Evolutionary conservation across 768 basidiomycete species (phyloP), one percentile per base, ranked within the genome.

Genomic region (Tricholoma sp.): DNA sequence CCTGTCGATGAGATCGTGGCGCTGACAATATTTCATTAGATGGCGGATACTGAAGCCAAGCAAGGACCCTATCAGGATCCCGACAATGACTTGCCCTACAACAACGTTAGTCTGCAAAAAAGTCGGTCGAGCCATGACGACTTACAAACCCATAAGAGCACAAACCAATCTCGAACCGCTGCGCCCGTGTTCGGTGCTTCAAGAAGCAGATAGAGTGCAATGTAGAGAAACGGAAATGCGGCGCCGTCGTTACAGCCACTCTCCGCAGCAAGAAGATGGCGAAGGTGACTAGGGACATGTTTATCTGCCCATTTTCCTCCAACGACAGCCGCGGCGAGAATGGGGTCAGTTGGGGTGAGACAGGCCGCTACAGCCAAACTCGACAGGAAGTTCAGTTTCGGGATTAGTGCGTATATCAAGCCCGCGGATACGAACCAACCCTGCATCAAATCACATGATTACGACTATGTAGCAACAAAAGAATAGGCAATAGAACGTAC

Each of bases 261-360:
- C 73, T 98, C 96, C 5, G 84, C 85, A 1, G 85, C 84, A 4
- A 82, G 67, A 0, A 83, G 72, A 61, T 83, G 81, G 31, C 81
- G 85, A 41, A 93, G 75, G 66, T 93, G 91, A 0, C 88, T 85
- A 1, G 91, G 91, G 21, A 98, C 96, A 66, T 98, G 96, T 69
- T 98, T 97, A 70, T 98, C 91, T 2, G 97, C 97, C 74, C 93
- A 99, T 75, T 91, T 95, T 31, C 96, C 96, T 65, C 96, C 96
- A 10, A 92, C 83, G 32, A 92, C 94, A 8, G 94, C 91, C 16
- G 93, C 89, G 0, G 94, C 94, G 52, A 97, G 81, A 67, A 94
- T 94, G 39, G 93, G 94, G 71, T 97, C 94, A 31, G 97, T 99
- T 1, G 93, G 93, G 0, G 94, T 96, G 34, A 95, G 83, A 70